Evolutionary conservation across 2,329 filamentous ascomycete species (phyloP).

Genomic region (Cytospora leucostoma): DNA sequence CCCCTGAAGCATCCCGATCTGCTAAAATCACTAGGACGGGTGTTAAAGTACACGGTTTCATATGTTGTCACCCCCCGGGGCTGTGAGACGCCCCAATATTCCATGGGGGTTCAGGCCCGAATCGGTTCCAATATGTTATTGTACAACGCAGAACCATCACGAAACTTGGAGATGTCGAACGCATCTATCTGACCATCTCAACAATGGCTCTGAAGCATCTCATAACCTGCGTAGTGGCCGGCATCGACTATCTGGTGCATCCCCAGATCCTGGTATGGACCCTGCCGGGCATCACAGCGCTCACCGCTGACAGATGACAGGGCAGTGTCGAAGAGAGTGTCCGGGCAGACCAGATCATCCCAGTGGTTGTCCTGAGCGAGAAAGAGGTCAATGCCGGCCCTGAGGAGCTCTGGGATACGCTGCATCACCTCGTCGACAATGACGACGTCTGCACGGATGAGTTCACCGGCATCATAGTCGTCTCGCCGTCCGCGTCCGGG

Average conservation of each 20-base stretch:
- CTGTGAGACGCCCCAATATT: background rate
- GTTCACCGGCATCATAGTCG: conserved; percentile 43
- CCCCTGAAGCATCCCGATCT: background rate
- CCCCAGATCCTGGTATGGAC: conserved; percentile 40
- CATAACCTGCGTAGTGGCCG: conserved; percentile 39
- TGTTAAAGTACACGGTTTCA: background rate
- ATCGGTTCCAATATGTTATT: too few relatives aligned
- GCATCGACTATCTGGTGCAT: conserved; percentile 44
- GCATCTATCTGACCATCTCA: background rate
- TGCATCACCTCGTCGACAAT: conserved; percentile 37
- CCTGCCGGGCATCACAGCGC: background rate
- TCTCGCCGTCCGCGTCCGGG: conserved; percentile 37
- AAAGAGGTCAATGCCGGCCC: conserved; percentile 39
- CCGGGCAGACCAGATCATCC: conserved; percentile 43
- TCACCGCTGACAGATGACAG: conserved; percentile 31
- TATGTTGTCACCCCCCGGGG: background rate
- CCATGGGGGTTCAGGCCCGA: background rate
- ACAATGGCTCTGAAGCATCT: conserved; percentile 27
- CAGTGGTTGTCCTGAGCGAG: conserved; percentile 43
- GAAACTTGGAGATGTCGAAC: background rate
- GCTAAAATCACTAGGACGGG: background rate
- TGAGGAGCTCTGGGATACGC: conserved; percentile 38
- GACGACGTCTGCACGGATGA: conserved; percentile 45
- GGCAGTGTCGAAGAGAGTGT: conserved; percentile 46
- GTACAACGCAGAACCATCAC: background rate